These are phyloP conservation scores for Tilletia setariae DNA, from an alignment of 1,284 basidiomycete species.

Conservation along the genomic window DNA sequence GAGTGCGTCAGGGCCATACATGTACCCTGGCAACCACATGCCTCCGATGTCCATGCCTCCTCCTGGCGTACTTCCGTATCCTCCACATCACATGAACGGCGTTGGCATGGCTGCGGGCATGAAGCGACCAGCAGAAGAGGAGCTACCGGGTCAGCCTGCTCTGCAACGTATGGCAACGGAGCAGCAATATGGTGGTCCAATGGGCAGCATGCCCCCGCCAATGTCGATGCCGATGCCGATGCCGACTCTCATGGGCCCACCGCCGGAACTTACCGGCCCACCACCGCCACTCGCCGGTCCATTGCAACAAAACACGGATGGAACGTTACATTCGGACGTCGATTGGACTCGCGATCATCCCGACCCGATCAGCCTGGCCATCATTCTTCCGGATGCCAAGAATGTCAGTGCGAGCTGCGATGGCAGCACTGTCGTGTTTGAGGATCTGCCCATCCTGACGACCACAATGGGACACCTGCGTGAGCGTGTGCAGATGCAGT, in stretches of 20 bases:
- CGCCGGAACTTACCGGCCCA: not conserved
- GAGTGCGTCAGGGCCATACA: not conserved
- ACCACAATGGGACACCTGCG: slow-evolving; percentile 31
- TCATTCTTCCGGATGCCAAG: slow-evolving; percentile 31
- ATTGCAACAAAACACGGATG: not conserved
- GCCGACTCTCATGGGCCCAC: not conserved
- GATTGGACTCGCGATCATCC: slow-evolving; percentile 42
- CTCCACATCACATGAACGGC: slow-evolving; percentile 1
- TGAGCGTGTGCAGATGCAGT: slow-evolving; percentile 41
- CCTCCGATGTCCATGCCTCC: not conserved
- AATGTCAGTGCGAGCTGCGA: slow-evolving; percentile 29
- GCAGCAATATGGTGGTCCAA: not conserved
- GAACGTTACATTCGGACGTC: slow-evolving; percentile 32
- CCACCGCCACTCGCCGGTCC: not conserved
- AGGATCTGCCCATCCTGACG: slow-evolving; percentile 29
- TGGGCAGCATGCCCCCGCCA: not conserved
- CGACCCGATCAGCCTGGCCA: slow-evolving; percentile 32
- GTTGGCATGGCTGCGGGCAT: not conserved
- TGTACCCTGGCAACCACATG: slow-evolving; percentile 3
- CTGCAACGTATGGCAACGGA: slow-evolving; percentile 1
- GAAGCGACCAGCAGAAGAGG: slow-evolving; percentile 11
- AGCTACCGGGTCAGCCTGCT: slow-evolving; percentile 7
- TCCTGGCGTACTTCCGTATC: not conserved
- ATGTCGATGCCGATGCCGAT: not conserved
- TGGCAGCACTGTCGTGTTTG: slow-evolving; percentile 35